Base-by-base conservation (phyloP, 2,329 filamentous ascomycete genomes). In the Fusarium sp. region DNA sequence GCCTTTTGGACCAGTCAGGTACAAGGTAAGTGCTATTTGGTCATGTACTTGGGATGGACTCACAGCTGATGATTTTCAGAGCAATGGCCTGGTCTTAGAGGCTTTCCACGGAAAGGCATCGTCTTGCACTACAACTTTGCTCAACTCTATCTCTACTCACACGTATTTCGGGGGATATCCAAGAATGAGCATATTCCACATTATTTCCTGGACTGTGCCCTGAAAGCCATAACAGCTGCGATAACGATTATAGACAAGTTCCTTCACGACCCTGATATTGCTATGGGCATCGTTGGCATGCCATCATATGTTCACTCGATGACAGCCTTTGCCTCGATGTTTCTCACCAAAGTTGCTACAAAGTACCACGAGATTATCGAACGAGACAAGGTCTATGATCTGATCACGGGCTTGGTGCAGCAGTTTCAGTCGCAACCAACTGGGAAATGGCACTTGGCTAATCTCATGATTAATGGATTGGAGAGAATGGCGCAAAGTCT, bases 251-350 rank as follows among this genome's bases (percentile, higher is more conserved):
- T 82, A 29, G 76, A 79, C 28, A 72, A 79, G 56, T 71, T 82
- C 3, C 58, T 79, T 1, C 73, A 70, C 2, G 78, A 81, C 22
- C 66, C 72, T 0, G 76, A 80, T 31, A 72, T 82, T 9, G 72
- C 75, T 1, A 69, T 74, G 2, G 74, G 74, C 0, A 73, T 75
- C 1, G 61, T 58, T 64, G 78, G 81, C 3, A 79, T 83, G 67
- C 81, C 81, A 1, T 78, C 79, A n/a, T 83, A 82, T 38, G 74
- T 81, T 2, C 79, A 81, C 59, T 80, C 79, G n/a, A 83, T 83
- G 81, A 81, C 79, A 0, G 79, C 79, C 0, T 83, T 83, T 52
- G 80, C 81, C 1, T 81, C 79, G 51, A 79, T 81, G 58, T 83
- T 83, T 57, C 71, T 83, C 0, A 74, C 80, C 7, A 81, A 81